phyloP scores from a whole-genome alignment of 1,284 basidiomycete genomes.

The Flammula alnicola region DNA sequence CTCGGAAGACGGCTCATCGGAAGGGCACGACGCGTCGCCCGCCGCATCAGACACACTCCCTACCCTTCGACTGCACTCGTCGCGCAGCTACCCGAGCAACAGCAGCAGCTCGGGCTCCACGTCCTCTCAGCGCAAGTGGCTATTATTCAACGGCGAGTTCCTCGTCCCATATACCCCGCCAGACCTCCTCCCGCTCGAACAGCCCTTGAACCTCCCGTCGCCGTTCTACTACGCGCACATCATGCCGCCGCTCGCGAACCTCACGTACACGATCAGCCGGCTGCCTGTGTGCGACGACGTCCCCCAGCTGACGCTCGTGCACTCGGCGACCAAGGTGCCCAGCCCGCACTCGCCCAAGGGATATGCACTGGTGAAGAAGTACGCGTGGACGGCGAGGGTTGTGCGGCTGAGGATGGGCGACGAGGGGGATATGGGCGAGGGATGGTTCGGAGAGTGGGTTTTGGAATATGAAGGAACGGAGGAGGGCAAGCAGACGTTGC shows the following conservation, averaged over 20 bases:
- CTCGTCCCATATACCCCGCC: conserved; percentile 63
- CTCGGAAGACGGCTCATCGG: conserved; percentile 35
- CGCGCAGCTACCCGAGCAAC: background rate
- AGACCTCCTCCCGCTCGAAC: conserved; percentile 52
- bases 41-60: conserved; percentile 10
- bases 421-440: conserved; percentile 56
- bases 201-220: conserved; percentile 64
- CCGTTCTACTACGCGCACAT: conserved; percentile 77
- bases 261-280: conserved; percentile 48
- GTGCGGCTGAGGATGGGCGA: conserved; percentile 37
- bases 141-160: conserved; percentile 66
- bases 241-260: conserved; percentile 52
- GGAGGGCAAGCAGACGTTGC: conserved; percentile 61
- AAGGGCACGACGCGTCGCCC: conserved; percentile 27
- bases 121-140: conserved; percentile 50
- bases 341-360: conserved; percentile 64
- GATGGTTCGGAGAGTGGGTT: conserved; percentile 78
- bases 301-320: conserved; percentile 50
- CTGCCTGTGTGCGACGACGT: conserved; percentile 44
- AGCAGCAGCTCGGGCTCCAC: conserved; percentile 6
- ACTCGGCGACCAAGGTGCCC: conserved; percentile 47
- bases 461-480: conserved; percentile 74
- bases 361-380: conserved; percentile 57
- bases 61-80: background rate
- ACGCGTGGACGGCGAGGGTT: conserved; percentile 65